A percentile compares a stretch with the other conserved stretches of the same genome.
Evolutionary conservation across 805 yeast genomes (phyloP).

Genomic region (Komagataella mondaviorum): DNA sequence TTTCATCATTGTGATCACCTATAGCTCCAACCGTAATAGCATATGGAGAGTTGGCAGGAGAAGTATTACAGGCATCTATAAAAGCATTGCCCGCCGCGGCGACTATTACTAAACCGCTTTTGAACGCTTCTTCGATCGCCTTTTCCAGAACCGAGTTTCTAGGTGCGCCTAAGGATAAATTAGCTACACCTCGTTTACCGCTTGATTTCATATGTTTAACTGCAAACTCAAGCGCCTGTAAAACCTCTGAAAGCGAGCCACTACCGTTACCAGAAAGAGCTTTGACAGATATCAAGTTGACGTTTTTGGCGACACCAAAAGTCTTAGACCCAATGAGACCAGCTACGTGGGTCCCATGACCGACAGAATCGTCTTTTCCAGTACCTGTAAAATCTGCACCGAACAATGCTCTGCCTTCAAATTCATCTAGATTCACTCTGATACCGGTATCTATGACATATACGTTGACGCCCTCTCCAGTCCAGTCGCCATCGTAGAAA

Average conservation of each 20-base stretch:
- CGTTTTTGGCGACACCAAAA: conserved; percentile 73
- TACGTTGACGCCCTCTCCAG: conserved; percentile 53
- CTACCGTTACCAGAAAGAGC: conserved; percentile 57
- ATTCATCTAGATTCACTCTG: conserved; percentile 42
- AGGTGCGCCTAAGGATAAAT: conserved; percentile 69
- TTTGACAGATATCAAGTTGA: conserved; percentile 56
- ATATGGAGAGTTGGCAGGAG: conserved; percentile 68
- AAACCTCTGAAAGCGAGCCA: conserved; percentile 54
- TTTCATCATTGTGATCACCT: conserved; percentile 54
- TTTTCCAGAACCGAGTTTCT: conserved; percentile 52
- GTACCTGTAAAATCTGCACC: conserved; percentile 54
- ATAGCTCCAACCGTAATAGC: conserved; percentile 84
- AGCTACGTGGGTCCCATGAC: conserved; percentile 93
- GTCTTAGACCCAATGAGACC: conserved; percentile 71
- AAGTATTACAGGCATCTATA: conserved; percentile 65
- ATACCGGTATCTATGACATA: conserved; percentile 84
- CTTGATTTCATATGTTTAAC: conserved; percentile 37
- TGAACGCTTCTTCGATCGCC: conserved; percentile 65
- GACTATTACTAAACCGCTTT: conserved; percentile 57
- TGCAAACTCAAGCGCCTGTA: conserved; percentile 55
- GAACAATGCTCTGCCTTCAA: conserved; percentile 43
- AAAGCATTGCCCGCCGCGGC: conserved; percentile 85
- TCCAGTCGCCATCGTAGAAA: conserved; percentile 27
- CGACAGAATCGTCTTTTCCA: conserved; percentile 49
- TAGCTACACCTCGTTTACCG: conserved; percentile 46